phyloP scores from a whole-genome alignment of 768 basidiomycete genomes.

The Serendipita sp. region DNA sequence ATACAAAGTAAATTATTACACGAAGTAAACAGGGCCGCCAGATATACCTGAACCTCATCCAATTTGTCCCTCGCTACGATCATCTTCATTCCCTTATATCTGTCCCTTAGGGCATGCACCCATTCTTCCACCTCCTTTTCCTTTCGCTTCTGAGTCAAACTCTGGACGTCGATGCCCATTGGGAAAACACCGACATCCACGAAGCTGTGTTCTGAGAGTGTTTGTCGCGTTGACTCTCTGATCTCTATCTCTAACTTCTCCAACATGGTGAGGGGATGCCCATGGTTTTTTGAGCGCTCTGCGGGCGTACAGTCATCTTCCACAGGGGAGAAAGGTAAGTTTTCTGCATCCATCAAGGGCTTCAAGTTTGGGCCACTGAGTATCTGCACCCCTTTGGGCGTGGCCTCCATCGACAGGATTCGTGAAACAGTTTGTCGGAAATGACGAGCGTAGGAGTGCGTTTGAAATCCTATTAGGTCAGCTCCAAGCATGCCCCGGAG shows the following conservation, averaged over 20 bases:
- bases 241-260: not conserved
- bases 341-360: not conserved
- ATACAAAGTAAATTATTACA: not conserved
- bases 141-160: conserved; percentile 47
- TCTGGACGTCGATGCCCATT: conserved; percentile 72
- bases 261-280: not conserved
- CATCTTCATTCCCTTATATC: conserved; percentile 74
- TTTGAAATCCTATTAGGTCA: conserved; percentile 88
- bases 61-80: conserved; percentile 81
- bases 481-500: conserved; percentile 83
- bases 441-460: conserved; percentile 65
- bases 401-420: conserved; percentile 62
- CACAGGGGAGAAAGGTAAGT: not conserved
- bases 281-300: not conserved
- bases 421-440: conserved; percentile 74
- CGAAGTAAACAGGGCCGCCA: not conserved
- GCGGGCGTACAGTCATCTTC: not conserved
- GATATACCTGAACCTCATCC: conserved; percentile 54
- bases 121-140: conserved; percentile 71
- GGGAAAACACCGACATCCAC: conserved; percentile 82
- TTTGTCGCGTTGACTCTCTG: conserved; percentile 12
- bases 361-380: not conserved
- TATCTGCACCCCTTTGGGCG: conserved; percentile 65
- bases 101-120: conserved; percentile 61
- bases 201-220: conserved; percentile 34